A percentile compares a stretch with the other conserved stretches of the same genome.
Evolutionary conservation across 805 yeast species (phyloP).

Genomic region (Tetrapisispora arboricola): DNA sequence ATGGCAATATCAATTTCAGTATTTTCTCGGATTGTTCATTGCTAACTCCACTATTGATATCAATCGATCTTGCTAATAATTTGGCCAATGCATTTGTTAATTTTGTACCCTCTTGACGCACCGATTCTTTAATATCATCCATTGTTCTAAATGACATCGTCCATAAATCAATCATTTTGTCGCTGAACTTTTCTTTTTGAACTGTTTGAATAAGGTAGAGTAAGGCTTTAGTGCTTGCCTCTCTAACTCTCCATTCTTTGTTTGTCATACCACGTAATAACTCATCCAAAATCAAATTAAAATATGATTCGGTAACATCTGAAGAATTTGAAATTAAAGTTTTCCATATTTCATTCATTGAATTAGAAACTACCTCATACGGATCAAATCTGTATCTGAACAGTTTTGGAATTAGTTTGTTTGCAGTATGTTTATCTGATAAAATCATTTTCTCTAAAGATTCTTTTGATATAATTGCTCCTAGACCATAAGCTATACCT

Average conservation of each 20-base stretch:
- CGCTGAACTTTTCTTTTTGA: conserved; percentile 40
- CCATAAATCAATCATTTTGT: conserved; percentile 63
- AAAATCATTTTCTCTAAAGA: conserved; percentile 53
- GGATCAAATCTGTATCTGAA: conserved; percentile 85
- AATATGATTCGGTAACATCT: conserved; percentile 41
- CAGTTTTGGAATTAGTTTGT: conserved; percentile 65
- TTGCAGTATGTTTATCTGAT: conserved; percentile 44
- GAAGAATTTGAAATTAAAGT: conserved; percentile 50
- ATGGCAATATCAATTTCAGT: conserved; percentile 57
- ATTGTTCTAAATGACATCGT: conserved; percentile 74
- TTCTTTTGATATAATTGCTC: conserved; percentile 71
- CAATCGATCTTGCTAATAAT: conserved; percentile 48
- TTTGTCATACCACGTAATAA: conserved; percentile 59
- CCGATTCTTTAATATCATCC: conserved; percentile 94
- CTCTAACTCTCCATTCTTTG: conserved; percentile 88
- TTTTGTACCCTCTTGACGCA: conserved; percentile 65
- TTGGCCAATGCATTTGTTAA: conserved; percentile 60
- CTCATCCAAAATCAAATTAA: conserved; percentile 52
- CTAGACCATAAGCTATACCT: conserved; percentile 90
- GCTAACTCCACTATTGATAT: conserved; percentile 32
- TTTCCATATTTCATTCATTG: conserved; percentile 87
- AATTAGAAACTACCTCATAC: conserved; percentile 53
- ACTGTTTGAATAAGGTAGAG: conserved; percentile 58
- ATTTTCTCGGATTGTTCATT: conserved; percentile 36
- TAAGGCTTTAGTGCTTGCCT: conserved; percentile 70